Evolutionary conservation across 768 basidiomycete genomes (phyloP).

Genomic region (Agaricus blazei): DNA sequence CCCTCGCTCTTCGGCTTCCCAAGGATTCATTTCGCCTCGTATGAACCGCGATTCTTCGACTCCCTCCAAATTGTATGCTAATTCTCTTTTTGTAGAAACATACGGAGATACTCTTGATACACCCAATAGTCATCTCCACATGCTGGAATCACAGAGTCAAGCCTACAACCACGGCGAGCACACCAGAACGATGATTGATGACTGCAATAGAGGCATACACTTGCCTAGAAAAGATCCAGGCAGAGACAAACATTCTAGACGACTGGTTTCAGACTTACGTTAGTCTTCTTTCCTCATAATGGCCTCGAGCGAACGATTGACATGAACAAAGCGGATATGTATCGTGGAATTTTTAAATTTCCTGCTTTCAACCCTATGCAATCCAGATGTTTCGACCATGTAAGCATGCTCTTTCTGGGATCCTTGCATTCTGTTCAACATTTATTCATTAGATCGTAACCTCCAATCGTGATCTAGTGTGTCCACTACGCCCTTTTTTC

Average conservation of each 20-base stretch:
- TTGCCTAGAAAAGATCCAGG: too few relatives aligned
- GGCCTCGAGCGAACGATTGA: slow-evolving; percentile 6
- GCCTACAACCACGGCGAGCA: too few relatives aligned
- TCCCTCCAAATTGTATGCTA: too few relatives aligned
- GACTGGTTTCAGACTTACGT: slow-evolving; percentile 74
- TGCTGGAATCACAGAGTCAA: too few relatives aligned
- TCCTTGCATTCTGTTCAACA: not conserved
- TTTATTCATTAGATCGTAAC: slow-evolving; percentile 43
- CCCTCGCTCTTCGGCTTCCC: too few relatives aligned
- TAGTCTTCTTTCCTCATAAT: slow-evolving; percentile 16
- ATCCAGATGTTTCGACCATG: slow-evolving; percentile 73
- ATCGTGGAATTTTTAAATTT: slow-evolving; percentile 80
- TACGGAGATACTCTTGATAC: too few relatives aligned
- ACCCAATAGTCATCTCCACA: too few relatives aligned
- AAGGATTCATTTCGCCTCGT: too few relatives aligned
- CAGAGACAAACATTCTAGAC: slow-evolving; percentile 29
- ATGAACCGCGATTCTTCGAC: too few relatives aligned
- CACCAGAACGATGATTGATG: too few relatives aligned
- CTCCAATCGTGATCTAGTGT: slow-evolving; percentile 62
- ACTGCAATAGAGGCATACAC: too few relatives aligned
- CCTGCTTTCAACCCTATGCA: slow-evolving; percentile 91
- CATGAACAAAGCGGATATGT: slow-evolving; percentile 64
- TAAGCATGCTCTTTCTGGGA: slow-evolving; percentile 26
- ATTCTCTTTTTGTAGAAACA: too few relatives aligned
- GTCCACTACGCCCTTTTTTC: slow-evolving; percentile 8